These are phyloP conservation scores for Celoporthe dispersa DNA, from an alignment of 2,329 filamentous ascomycete species.

Conservation along the genomic window DNA sequence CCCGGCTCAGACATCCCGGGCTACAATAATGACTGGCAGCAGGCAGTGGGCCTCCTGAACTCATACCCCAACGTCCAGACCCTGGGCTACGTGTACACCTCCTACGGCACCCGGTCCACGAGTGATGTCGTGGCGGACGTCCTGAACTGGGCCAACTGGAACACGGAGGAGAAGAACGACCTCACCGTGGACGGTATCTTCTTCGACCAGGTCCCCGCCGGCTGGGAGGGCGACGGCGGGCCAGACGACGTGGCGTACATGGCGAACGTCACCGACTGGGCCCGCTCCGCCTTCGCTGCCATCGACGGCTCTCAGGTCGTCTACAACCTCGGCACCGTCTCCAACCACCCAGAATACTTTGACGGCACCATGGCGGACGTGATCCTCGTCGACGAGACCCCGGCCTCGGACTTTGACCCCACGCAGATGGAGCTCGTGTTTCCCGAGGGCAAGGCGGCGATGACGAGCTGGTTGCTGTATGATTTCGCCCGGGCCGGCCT, in stretches of 20 bases:
- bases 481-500: neutral
- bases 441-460: neutral
- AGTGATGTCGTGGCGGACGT: constrained; percentile 12
- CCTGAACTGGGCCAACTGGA: constrained; percentile 22
- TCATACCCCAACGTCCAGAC: constrained; percentile 21
- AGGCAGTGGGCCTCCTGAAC: constrained; percentile 5
- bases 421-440: neutral
- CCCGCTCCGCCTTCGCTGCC: neutral
- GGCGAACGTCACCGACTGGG: constrained; percentile 3
- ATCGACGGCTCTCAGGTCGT: constrained; percentile 1
- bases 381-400: constrained; percentile 14
- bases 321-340: constrained; percentile 22
- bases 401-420: neutral
- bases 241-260: constrained; percentile 15
- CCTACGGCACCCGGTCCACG: constrained; percentile 5
- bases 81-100: constrained; percentile 20
- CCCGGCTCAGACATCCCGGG: constrained; percentile 16
- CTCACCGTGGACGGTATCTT: constrained; percentile 26
- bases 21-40: constrained; percentile 23
- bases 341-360: constrained; percentile 22
- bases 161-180: constrained; percentile 12
- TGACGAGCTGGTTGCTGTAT: constrained; percentile 4
- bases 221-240: constrained; percentile 22
- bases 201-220: constrained; percentile 28
- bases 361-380: constrained; percentile 10